Conservation (phyloP, 2,329 filamentous ascomycete genomes). For the Hypoxylon sp. region DNA sequence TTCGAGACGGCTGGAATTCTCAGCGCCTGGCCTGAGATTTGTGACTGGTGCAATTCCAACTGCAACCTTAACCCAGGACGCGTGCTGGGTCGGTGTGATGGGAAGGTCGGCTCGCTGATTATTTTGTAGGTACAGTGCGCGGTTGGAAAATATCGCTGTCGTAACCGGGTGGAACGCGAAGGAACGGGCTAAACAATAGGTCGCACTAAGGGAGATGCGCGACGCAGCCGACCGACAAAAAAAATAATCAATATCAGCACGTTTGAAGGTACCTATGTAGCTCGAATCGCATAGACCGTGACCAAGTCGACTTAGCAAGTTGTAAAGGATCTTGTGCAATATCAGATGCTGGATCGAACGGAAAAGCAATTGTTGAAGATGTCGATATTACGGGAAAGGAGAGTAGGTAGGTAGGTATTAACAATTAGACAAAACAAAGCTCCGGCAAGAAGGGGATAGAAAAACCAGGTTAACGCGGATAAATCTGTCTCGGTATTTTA, state of each 20-base stretch:
- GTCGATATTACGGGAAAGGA: constrained; percentile 24
- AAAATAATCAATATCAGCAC: constrained; percentile 13
- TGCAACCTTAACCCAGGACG: constrained; percentile 20
- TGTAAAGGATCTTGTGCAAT: background rate
- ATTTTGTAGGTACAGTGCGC: constrained; percentile 32
- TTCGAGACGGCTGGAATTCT: constrained; percentile 42
- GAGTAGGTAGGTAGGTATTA: constrained; percentile 31
- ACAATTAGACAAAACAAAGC: constrained; percentile 40
- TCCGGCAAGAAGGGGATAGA: constrained; percentile 22
- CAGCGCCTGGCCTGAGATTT: constrained; percentile 25
- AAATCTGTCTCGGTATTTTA: constrained; percentile 19
- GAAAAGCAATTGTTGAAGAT: constrained; percentile 10
- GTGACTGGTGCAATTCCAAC: constrained; percentile 34
- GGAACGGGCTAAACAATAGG: constrained; percentile 30
- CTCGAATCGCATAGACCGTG: constrained; percentile 7
- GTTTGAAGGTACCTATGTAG: constrained; percentile 18
- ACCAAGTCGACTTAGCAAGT: constrained; percentile 6
- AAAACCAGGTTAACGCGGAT: constrained; percentile 27
- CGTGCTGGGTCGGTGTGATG: constrained; percentile 20
- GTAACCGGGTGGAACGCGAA: constrained; percentile 29
- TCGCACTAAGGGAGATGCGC: constrained; percentile 35
- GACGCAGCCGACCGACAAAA: constrained; percentile 32
- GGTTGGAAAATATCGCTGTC: constrained; percentile 17
- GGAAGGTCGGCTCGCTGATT: background rate
- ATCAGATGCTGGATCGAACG: background rate